Evolutionary conservation across 192 early-diverging fungal genomes (phyloP).

Genomic region (Mycoemilia scoparia): DNA sequence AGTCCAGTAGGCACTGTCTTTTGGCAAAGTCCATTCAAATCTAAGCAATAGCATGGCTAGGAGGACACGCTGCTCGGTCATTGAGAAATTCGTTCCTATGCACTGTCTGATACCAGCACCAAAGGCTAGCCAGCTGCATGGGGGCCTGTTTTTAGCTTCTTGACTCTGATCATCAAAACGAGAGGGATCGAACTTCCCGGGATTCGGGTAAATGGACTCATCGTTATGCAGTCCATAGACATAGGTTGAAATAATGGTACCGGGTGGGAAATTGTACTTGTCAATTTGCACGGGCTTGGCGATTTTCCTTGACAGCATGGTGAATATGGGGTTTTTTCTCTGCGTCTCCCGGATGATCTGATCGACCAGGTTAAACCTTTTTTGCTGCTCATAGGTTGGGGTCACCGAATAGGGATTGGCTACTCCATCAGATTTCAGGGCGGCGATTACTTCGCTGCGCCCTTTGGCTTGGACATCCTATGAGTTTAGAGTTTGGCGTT

Average conservation of each 20-base stretch:
- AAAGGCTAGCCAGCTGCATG: slow-evolving; percentile 37
- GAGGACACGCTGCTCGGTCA: slow-evolving; percentile 38
- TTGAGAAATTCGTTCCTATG: slow-evolving; percentile 36
- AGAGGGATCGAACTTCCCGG: slow-evolving; percentile 29
- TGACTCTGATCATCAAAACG: slow-evolving; percentile 20
- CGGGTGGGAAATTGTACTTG: slow-evolving; percentile 28
- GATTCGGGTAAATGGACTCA: slow-evolving; percentile 23
- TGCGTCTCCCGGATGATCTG: slow-evolving; percentile 31
- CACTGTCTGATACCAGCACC: slow-evolving; percentile 35
- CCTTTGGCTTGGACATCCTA: slow-evolving; percentile 19
- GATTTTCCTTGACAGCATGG: slow-evolving; percentile 17
- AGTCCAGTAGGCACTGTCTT: slow-evolving; percentile 14
- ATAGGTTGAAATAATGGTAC: slow-evolving; percentile 32
- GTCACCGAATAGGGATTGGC: slow-evolving; percentile 23
- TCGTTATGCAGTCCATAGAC: slow-evolving; percentile 35
- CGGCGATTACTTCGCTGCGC: slow-evolving; percentile 17
- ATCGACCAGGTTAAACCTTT: slow-evolving; percentile 25
- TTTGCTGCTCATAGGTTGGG: slow-evolving; percentile 31
- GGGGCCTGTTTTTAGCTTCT: slow-evolving; percentile 2
- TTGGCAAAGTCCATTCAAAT: slow-evolving; percentile 19
- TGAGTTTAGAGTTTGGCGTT: too few species aligned
- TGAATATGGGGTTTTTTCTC: slow-evolving; percentile 21
- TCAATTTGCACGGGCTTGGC: slow-evolving; percentile 28
- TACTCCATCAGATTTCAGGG: slow-evolving; percentile 19
- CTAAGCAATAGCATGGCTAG: slow-evolving; percentile 30